phyloP scores from a whole-genome alignment of 2,329 filamentous ascomycete genomes.

The Verticillium zaregamsianum region DNA sequence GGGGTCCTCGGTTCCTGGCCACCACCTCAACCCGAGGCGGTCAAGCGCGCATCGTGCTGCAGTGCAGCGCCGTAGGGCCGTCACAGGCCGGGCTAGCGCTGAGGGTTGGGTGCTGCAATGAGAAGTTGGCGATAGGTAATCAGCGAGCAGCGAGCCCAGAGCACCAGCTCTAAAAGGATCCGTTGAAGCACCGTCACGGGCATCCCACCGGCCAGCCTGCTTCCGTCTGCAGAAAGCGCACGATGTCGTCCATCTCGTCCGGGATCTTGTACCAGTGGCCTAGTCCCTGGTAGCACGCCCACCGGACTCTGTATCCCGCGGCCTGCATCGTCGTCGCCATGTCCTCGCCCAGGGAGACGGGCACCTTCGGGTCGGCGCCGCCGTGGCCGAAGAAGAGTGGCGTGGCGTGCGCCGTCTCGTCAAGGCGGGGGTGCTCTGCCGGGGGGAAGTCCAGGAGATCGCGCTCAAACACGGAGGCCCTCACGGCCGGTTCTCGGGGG shows the following conservation, averaged over 20 bases:
- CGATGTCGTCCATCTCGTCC: constrained; percentile 41
- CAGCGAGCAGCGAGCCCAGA: no score
- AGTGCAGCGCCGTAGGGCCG: no score
- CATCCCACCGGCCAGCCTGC: neutral
- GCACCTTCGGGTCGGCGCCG: constrained; percentile 32
- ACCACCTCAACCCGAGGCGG: no score
- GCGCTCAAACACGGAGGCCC: constrained; percentile 23
- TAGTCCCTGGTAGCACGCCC: constrained; percentile 32
- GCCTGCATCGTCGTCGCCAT: constrained; percentile 22
- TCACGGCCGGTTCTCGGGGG: constrained; percentile 11
- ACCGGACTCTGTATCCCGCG: constrained; percentile 29
- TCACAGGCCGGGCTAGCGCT: no score
- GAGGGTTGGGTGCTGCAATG: no score
- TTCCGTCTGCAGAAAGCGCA: constrained; percentile 7
- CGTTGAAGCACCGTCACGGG: no score
- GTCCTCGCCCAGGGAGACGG: constrained; percentile 23
- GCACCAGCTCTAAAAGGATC: no score
- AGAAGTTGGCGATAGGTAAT: no score
- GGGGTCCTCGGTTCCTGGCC: no score
- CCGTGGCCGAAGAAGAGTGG: constrained; percentile 42
- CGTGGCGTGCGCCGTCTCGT: constrained; percentile 16
- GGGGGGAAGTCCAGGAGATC: constrained; percentile 23
- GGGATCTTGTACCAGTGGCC: constrained; percentile 47
- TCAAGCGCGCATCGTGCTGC: no score
- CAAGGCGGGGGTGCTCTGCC: constrained; percentile 8